Base-by-base conservation (phyloP, 164 flowering plant species). In the Litsea cubeba region DNA sequence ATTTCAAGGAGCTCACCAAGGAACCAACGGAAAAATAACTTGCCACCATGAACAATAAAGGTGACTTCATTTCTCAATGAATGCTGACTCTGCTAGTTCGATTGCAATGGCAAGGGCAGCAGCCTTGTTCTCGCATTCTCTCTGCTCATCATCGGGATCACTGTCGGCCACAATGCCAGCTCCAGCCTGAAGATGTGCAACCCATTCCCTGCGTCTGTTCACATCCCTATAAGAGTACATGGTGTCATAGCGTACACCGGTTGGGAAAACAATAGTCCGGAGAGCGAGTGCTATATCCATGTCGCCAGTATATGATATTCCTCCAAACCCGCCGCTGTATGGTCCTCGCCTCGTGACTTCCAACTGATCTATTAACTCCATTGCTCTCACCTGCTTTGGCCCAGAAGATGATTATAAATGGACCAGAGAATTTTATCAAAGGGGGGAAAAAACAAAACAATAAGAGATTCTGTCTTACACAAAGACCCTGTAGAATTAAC, bases 151-250 rank as follows among this genome's bases (percentile, higher is more conserved):
- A 12, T 71, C 87, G 1, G 98, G 96, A 73, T 80, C 84, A 79
- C 97, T 91, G 68, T 93, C 97, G 14, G 96, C 96, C 58, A 93
- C 97, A 30, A 95, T 88, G 32, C 98, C 95, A 6, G 96, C 98
- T 14, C 97, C 97, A 28, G 96, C 85, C 76, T 95, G 99, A 35
- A 93, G 84, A 80, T 95, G 95, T 12, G 99, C 99, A 30, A 91
- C 82, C 99, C 99, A 93, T 72, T 93, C 96, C 54, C 85, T 83
- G 10, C 98, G 90, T 58, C 73, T 86, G 78, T 71, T 80, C 54
- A 26, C 78, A 62, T 95, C 87, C 80, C 87, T 88, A 88, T 91
- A 90, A 0, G 94, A 91, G 82, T 83, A 94, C 95, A 95, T 87
- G 25, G 95, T 93, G 84, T 91, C 90, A 71, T 80, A 82, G 6